Base-by-base conservation (phyloP, 2,329 filamentous ascomycete genomes). In the Hysterium pulicare region DNA sequence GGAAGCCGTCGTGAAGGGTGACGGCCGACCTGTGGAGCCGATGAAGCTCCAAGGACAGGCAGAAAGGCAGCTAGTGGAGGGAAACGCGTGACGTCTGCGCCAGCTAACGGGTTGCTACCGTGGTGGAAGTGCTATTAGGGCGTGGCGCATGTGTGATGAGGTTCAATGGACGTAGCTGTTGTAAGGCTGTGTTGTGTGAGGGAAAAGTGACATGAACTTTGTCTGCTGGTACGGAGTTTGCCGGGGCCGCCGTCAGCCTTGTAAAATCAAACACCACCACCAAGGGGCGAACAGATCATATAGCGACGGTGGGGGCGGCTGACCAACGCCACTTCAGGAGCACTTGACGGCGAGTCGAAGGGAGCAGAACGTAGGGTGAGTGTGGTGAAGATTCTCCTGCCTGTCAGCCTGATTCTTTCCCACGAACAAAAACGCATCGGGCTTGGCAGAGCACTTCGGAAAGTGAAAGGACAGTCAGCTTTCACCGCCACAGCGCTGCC, bases 1-100 rank as follows among this genome's bases (percentile, higher is more conserved):
- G 56, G 64, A 67, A 51, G 66, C 64, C 66, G 66, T 68, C 38
- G 59, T 68, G 64, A 67, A 58, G 50, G 53, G 51, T 47, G 55
- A 48, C 53, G 48, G 62, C 58, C 63, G 62, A 55, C 59, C 60
- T 54, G 44, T 58, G 62, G 65, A 67, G 64, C 65, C 55, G 54
- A 52, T 39, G 49, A 41, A 65, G 62, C 64, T 66, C 62, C 66
- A 57, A 51, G 62, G 58, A 57, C 53, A 58, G 57, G 55, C 53
- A 53, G 48, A 47, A 43, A 34, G 39, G 40, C 38, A 40, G 41
- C 22, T 41, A 42, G 38, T 36, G 41, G 35, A 45, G 33, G 41
- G 40, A 43, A 46, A 49, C 49, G 54, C 53, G 56, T 55, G 50
- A 49, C 26, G 37, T 15, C 46, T 41, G 40, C 21, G 45, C 31